phyloP scores from a whole-genome alignment of 129 eudicot genomes.

The Cynara cardunculus region DNA sequence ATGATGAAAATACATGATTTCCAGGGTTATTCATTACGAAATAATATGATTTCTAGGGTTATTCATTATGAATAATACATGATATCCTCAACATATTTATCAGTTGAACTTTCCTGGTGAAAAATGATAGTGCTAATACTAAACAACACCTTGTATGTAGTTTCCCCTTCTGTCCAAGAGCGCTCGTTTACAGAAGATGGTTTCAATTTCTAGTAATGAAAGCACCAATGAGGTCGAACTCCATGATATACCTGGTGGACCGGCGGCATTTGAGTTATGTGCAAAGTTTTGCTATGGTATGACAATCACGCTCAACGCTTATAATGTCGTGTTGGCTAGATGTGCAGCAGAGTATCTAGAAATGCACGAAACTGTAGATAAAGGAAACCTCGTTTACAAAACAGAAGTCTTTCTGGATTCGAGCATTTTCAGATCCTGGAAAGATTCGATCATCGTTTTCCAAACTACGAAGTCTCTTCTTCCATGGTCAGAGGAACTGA shows the following conservation, averaged over 20 bases:
- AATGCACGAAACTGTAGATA: constrained; percentile 73
- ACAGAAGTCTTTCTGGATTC: constrained; percentile 80
- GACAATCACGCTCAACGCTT: constrained; percentile 81
- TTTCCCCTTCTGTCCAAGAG: constrained; percentile 89
- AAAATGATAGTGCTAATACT: background rate
- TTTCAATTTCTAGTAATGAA: constrained; percentile 44
- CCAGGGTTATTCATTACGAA: background rate
- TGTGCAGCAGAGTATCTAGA: constrained; percentile 94
- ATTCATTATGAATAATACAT: background rate
- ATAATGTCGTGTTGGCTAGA: constrained; percentile 79
- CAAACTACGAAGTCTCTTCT: constrained; percentile 76
- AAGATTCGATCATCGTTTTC: constrained; percentile 86
- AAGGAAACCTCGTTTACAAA: constrained; percentile 79
- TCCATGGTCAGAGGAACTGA: constrained; percentile 82
- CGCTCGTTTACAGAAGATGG: constrained; percentile 59
- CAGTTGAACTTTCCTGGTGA: background rate
- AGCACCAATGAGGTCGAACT: constrained; percentile 43
- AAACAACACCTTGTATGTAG: constrained; percentile 33
- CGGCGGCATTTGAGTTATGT: constrained; percentile 78
- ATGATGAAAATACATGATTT: too few species aligned
- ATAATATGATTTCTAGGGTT: background rate
- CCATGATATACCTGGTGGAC: constrained; percentile 85
- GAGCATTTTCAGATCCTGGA: constrained; percentile 81
- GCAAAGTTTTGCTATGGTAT: constrained; percentile 88
- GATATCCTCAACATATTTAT: background rate